Conservation (phyloP, 495 filamentous ascomycete genomes). For the Neurospora sp. region DNA sequence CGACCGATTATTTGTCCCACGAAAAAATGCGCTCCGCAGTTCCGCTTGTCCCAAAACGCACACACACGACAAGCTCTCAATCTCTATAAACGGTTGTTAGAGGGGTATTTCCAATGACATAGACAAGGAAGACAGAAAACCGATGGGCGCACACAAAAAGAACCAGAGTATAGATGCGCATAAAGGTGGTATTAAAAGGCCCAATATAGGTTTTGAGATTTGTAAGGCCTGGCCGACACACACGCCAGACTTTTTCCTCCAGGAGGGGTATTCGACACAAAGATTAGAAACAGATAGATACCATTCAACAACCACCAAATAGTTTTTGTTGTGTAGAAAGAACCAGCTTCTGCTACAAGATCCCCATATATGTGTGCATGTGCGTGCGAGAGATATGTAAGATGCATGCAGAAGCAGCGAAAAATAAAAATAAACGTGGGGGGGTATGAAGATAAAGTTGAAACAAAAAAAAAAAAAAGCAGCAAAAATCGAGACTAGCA, state of each 20-base stretch:
- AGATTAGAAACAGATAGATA: neutral
- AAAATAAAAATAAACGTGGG: neutral
- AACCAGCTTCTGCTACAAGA: constrained; percentile 1
- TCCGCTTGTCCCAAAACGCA: neutral
- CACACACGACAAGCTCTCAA: constrained; percentile 1
- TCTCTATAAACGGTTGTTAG: constrained; percentile 6
- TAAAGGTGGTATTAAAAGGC: constrained; percentile 9
- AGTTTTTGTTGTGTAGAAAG: neutral
- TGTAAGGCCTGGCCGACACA: neutral
- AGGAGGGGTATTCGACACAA: neutral
- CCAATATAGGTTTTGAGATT: constrained; percentile 3
- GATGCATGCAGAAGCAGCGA: neutral
- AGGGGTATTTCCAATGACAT: constrained; percentile 11
- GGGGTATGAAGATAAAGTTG: constrained; percentile 1
- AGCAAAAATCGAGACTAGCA: neutral
- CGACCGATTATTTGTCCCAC: neutral
- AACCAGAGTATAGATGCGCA: neutral
- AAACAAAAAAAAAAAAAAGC: neutral
- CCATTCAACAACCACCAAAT: neutral
- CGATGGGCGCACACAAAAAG: neutral
- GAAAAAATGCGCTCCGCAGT: neutral
- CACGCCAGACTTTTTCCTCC: neutral
- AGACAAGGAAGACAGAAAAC: constrained; percentile 4
- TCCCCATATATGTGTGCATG: constrained; percentile 1
- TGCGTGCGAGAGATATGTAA: constrained; percentile 1